Conservation (phyloP, 495 filamentous ascomycete species). For the Cetradonia linearis region DNA sequence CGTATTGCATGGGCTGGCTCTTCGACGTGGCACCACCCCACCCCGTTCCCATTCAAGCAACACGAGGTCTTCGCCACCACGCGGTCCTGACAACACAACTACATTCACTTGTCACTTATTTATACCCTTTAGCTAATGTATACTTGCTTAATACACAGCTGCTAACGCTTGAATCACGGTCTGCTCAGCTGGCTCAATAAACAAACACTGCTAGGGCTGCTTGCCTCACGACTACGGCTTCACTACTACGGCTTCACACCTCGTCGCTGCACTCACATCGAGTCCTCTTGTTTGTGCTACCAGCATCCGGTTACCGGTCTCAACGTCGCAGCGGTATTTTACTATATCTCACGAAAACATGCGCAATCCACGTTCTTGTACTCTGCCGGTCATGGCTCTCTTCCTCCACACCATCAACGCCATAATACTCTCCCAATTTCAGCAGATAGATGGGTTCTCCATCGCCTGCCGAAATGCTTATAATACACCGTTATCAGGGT, state of each 20-base stretch:
- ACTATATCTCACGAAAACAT: neutral
- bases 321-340: neutral
- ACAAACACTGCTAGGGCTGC: neutral
- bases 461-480: conserved; percentile 24
- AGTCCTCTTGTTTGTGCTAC: neutral
- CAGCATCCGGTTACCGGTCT: neutral
- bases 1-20: conserved; percentile 6
- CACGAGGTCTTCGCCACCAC: neutral
- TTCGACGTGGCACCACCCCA: conserved; percentile 5
- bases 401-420: conserved; percentile 8
- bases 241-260: neutral
- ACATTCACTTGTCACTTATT: conserved; percentile 1
- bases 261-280: neutral
- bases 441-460: conserved; percentile 24
- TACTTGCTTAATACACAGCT: too few species aligned
- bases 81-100: neutral
- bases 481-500: conserved; percentile 26
- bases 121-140: neutral
- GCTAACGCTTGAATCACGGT: neutral
- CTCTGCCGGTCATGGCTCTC: neutral
- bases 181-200: neutral
- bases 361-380: neutral
- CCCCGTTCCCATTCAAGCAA: neutral
- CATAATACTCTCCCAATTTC: conserved; percentile 21
- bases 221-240: neutral